Percentiles rank a stretch among this genome's conserved stretches.
phyloP scores from a whole-genome alignment of 768 basidiomycete species.

The Lactarius evosmus region DNA sequence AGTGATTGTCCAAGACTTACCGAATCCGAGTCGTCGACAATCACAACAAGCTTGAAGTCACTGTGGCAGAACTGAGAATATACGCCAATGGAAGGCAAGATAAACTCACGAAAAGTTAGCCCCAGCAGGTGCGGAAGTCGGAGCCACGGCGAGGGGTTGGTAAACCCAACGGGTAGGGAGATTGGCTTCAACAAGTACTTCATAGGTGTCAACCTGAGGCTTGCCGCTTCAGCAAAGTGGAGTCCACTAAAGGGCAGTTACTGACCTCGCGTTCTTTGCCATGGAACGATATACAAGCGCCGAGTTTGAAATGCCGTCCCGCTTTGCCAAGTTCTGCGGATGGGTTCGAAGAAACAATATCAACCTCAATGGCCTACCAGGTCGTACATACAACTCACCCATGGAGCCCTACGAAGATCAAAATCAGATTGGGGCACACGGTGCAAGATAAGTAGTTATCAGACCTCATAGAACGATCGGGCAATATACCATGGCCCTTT shows the following conservation, averaged over 20 bases:
- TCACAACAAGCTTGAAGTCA: constrained; percentile 42
- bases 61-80: constrained; percentile 25
- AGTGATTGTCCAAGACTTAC: constrained; percentile 27
- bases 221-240: not conserved
- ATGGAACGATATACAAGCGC: constrained; percentile 36
- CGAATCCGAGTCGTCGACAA: constrained; percentile 43
- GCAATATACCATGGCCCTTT: constrained; percentile 23
- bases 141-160: not conserved
- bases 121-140: not conserved
- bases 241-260: not conserved
- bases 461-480: constrained; percentile 26
- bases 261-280: constrained; percentile 38
- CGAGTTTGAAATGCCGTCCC: constrained; percentile 32
- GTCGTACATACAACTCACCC: constrained; percentile 14
- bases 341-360: not conserved
- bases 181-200: constrained; percentile 37
- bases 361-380: no score
- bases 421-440: not conserved
- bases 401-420: constrained; percentile 13
- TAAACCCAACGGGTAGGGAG: constrained; percentile 14
- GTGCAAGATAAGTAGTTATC: not conserved
- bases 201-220: constrained; percentile 34
- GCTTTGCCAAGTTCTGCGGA: constrained; percentile 38
- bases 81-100: not conserved
- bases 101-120: constrained; percentile 13